Evolutionary conservation across 2,329 filamentous ascomycete species (phyloP).

Genomic region (Arthrinium phaeospermum): DNA sequence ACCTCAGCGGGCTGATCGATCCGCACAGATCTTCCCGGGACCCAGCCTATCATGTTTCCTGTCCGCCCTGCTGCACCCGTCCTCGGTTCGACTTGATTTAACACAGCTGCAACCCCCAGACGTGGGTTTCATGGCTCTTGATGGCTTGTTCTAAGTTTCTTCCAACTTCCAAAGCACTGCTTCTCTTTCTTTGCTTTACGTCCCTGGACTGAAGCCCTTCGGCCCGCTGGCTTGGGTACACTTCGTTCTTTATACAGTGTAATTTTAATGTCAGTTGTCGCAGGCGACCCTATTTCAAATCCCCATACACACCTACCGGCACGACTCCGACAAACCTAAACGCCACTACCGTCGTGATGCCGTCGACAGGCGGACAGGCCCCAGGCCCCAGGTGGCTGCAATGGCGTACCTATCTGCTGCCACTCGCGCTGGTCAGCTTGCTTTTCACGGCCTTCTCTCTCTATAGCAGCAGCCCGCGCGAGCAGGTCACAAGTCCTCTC

Average conservation of each 20-base stretch:
- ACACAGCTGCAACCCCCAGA: conserved; percentile 3
- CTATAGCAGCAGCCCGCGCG: neutral
- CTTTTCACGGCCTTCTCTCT: neutral
- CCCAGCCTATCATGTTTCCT: conserved; percentile 1
- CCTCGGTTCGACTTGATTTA: conserved; percentile 14
- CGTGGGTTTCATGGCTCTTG: neutral
- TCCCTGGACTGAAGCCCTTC: conserved; percentile 1
- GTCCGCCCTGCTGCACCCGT: neutral
- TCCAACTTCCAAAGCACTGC: neutral
- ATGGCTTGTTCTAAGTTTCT: conserved; percentile 5
- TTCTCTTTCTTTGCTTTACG: neutral
- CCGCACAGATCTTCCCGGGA: conserved; percentile 8
- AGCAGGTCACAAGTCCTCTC: neutral
- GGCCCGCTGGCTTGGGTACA: conserved; percentile 14
- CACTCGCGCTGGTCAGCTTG: neutral
- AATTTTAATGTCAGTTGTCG: conserved; percentile 12
- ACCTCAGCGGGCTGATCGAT: neutral
- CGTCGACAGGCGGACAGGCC: neutral
- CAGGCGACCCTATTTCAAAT: conserved; percentile 13
- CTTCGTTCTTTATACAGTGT: conserved; percentile 7
- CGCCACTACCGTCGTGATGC: neutral
- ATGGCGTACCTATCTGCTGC: neutral
- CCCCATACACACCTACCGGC: neutral
- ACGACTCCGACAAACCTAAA: neutral
- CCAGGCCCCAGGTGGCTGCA: neutral